These are phyloP conservation scores for Actinomucor elegans DNA, from an alignment of 371 early-diverging fungal species.

Conservation along the genomic window DNA sequence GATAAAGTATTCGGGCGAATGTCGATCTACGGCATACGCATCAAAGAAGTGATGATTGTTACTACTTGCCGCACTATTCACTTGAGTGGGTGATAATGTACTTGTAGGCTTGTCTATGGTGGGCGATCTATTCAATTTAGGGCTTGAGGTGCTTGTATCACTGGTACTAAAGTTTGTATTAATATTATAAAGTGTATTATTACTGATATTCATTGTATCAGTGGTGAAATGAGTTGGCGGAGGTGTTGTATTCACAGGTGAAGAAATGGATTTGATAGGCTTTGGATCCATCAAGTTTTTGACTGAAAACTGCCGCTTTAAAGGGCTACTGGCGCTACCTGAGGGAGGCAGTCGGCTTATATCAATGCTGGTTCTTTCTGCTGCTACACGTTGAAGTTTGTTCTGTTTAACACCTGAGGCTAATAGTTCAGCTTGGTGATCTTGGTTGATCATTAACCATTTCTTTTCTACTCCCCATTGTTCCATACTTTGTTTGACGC, in stretches of 20 bases:
- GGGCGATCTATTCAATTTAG: not conserved
- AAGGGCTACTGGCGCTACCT: not conserved
- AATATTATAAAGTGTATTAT: not conserved
- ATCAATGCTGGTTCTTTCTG: constrained; percentile 10
- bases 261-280: constrained; percentile 14
- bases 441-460: constrained; percentile 52
- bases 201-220: not conserved
- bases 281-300: not conserved
- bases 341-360: constrained; percentile 1
- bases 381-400: not conserved
- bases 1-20: constrained; percentile 46
- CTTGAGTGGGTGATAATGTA: not conserved
- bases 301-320: not conserved
- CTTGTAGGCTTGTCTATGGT: not conserved
- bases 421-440: constrained; percentile 44
- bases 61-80: not conserved
- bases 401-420: constrained; percentile 11
- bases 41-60: constrained; percentile 5
- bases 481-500: constrained; percentile 30
- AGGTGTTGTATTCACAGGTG: constrained; percentile 8
- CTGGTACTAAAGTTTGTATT: not conserved
- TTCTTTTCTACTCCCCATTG: constrained; percentile 43
- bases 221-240: not conserved
- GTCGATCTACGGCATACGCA: constrained; percentile 15
- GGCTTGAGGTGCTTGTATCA: not conserved